A percentile compares a stretch with the other conserved stretches of the same genome.
phyloP scores from a whole-genome alignment of 768 basidiomycete species.

The Trametes sanguinea region DNA sequence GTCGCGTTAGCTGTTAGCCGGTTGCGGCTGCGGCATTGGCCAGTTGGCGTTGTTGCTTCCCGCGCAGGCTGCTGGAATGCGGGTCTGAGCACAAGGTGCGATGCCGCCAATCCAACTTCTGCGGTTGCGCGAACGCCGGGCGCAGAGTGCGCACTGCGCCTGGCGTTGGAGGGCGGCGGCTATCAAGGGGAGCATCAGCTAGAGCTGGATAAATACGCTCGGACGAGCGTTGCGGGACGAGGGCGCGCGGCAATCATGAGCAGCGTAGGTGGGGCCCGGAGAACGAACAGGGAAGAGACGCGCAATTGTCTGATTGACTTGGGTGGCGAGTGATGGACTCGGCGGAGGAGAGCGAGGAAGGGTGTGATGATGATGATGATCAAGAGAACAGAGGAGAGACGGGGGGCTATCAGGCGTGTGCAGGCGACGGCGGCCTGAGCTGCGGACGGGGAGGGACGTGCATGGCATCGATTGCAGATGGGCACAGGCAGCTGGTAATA shows the following conservation, averaged over 20 bases:
- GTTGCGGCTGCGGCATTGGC: not conserved
- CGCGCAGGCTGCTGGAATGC: not conserved
- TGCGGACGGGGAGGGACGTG: not conserved
- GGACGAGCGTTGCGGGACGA: slow-evolving; percentile 15
- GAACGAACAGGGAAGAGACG: not conserved
- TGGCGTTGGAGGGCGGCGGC: slow-evolving; percentile 16
- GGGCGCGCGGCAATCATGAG: slow-evolving; percentile 23
- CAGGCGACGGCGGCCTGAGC: not conserved
- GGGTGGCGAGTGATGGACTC: slow-evolving; percentile 17
- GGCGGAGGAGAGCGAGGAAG: not conserved
- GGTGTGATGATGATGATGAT: slow-evolving; percentile 7
- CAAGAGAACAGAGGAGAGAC: not conserved
- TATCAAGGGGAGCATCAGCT: slow-evolving; percentile 23
- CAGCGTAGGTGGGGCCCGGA: slow-evolving; percentile 4
- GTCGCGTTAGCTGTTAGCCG: not conserved
- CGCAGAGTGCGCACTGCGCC: not conserved
- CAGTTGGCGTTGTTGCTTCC: not conserved
- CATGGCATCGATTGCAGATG: not conserved
- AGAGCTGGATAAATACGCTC: slow-evolving; percentile 21
- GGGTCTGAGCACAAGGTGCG: not conserved
- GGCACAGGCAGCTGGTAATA: not conserved
- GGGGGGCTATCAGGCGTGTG: not conserved
- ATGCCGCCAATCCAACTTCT: not conserved
- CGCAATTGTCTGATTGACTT: slow-evolving; percentile 21
- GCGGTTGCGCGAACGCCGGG: not conserved